Conservation (phyloP, 768 basidiomycete species). For the Pseudohyphozyma bogoriensis region DNA sequence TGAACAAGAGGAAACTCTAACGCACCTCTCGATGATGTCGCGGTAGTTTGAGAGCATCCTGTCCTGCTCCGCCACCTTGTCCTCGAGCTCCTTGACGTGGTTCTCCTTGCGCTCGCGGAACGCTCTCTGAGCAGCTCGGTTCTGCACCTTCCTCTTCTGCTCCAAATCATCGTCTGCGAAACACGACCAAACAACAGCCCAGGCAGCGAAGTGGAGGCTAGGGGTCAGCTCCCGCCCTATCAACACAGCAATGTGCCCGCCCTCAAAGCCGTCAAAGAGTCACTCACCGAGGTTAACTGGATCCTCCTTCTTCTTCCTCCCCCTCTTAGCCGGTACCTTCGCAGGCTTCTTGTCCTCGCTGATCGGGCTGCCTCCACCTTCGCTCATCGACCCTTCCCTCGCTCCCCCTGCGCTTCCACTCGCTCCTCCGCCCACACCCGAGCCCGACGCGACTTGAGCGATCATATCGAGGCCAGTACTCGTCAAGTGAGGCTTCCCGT, state of each 20-base stretch:
- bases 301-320: background rate
- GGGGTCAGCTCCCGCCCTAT: too few species aligned
- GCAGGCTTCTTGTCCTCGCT: background rate
- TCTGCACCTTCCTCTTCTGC: conserved; percentile 85
- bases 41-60: conserved; percentile 53
- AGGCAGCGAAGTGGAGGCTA: background rate
- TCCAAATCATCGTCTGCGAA: background rate
- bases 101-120: conserved; percentile 96
- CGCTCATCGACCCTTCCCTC: background rate
- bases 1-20: too few species aligned
- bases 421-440: background rate
- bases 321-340: background rate
- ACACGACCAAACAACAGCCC: background rate
- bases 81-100: conserved; percentile 92
- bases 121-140: conserved; percentile 89
- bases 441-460: background rate
- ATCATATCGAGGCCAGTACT: background rate
- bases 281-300: background rate
- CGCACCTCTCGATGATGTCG: conserved; percentile 4
- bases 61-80: conserved; percentile 77
- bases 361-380: background rate
- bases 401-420: background rate
- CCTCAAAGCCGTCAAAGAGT: background rate
- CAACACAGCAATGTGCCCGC: background rate
- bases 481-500: too few species aligned